phyloP scores from a whole-genome alignment of 2,329 filamentous ascomycete genomes.

The Paracamarosporium sp. region DNA sequence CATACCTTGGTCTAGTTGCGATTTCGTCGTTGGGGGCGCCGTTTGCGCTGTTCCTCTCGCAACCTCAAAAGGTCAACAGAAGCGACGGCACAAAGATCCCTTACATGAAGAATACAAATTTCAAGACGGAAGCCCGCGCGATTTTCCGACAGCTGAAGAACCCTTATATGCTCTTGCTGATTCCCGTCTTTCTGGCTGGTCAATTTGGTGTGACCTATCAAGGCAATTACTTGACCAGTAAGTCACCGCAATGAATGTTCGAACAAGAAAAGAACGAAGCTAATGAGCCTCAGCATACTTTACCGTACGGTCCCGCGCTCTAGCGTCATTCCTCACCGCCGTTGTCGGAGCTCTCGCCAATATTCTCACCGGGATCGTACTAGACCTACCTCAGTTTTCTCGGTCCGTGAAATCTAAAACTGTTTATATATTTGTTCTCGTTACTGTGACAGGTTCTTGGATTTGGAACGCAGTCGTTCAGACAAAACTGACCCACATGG shows the following conservation, averaged over 20 bases:
- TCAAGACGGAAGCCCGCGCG: slow-evolving; percentile 47
- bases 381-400: slow-evolving; percentile 9
- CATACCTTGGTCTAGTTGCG: slow-evolving; percentile 48
- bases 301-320: slow-evolving; percentile 12
- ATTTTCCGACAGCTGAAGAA: slow-evolving; percentile 49
- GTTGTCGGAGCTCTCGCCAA: slow-evolving; percentile 11
- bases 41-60: slow-evolving; percentile 53
- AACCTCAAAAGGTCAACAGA: slow-evolving; percentile 55
- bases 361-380: slow-evolving; percentile 2
- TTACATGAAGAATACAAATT: slow-evolving; percentile 47
- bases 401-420: slow-evolving; percentile 7
- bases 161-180: slow-evolving; percentile 56
- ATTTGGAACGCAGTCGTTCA: slow-evolving; percentile 12
- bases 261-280: neutral
- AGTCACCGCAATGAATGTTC: slow-evolving; percentile 42
- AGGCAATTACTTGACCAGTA: slow-evolving; percentile 60
- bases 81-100: slow-evolving; percentile 45
- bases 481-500: slow-evolving; percentile 4
- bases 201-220: slow-evolving; percentile 61
- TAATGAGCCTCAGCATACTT: slow-evolving; percentile 7
- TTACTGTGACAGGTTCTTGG: slow-evolving; percentile 11
- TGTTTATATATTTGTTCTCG: slow-evolving; percentile 11
- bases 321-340: slow-evolving; percentile 11
- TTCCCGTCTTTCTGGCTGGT: slow-evolving; percentile 58
- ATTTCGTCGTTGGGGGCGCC: slow-evolving; percentile 56